phyloP scores from a whole-genome alignment of 2,329 filamentous ascomycete genomes.

The Madurella mycetomatis region DNA sequence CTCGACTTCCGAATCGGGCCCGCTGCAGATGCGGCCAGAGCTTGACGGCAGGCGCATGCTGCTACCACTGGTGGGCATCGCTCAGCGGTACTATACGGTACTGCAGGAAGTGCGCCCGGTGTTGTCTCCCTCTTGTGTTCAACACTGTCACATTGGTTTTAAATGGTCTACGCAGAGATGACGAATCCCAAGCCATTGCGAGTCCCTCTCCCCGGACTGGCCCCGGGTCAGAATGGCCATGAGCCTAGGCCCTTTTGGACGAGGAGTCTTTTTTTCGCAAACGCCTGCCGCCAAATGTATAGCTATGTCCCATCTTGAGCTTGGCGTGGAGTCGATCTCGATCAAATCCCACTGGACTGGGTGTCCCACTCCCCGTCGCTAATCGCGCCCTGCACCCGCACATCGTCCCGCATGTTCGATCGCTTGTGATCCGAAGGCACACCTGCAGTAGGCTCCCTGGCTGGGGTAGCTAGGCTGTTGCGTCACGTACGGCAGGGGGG shows the following conservation, averaged over 20 bases:
- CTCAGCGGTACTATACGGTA: too few species aligned
- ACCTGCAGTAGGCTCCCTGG: conserved; percentile 2
- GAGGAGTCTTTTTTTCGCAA: too few species aligned
- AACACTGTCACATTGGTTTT: too few species aligned
- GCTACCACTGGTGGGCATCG: not conserved
- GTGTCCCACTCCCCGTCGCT: not conserved
- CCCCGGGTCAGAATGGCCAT: too few species aligned
- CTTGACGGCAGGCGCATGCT: conserved; percentile 2
- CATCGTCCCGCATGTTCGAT: not conserved
- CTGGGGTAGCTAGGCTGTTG: not conserved
- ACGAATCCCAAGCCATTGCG: too few species aligned
- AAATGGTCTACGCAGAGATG: too few species aligned
- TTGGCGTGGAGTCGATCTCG: not conserved
- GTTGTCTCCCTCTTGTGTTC: too few species aligned
- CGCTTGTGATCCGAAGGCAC: not conserved
- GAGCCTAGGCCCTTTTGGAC: too few species aligned
- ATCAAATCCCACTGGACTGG: not conserved
- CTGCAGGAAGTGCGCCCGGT: too few species aligned
- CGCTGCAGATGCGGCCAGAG: conserved; percentile 16
- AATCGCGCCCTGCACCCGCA: not conserved
- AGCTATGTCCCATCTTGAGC: not conserved
- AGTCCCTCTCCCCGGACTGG: too few species aligned
- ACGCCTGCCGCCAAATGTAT: too few species aligned
- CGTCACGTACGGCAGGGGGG: not conserved
- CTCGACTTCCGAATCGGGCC: conserved; percentile 19